Conservation (phyloP, 768 basidiomycete genomes). For the Rhodotorula toruloides region DNA sequence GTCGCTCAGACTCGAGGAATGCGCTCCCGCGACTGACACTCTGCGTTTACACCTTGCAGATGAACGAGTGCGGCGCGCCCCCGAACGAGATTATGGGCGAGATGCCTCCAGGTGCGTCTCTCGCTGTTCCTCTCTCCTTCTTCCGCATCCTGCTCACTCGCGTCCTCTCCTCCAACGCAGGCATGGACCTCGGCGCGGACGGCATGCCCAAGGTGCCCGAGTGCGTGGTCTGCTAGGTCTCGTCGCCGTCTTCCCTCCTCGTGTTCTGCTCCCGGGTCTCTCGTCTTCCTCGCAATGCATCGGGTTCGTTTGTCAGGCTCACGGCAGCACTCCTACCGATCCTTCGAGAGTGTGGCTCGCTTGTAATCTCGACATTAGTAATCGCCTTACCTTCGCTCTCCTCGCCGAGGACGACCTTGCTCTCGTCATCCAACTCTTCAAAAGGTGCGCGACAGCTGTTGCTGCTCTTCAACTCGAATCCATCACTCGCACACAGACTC, state of each 20-base stretch:
- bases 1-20: not conserved
- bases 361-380: no score
- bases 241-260: not conserved
- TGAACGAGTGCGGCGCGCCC: constrained; percentile 72
- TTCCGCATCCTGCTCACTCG: not conserved
- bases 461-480: no score
- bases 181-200: constrained; percentile 53
- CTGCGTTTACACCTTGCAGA: no score
- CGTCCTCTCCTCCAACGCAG: not conserved
- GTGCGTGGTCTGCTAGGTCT: constrained; percentile 17
- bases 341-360: no score
- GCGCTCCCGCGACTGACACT: not conserved
- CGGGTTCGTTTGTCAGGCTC: no score
- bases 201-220: constrained; percentile 54
- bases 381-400: no score
- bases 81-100: constrained; percentile 78
- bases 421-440: no score
- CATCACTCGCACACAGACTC: no score
- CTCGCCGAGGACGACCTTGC: no score
- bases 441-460: no score
- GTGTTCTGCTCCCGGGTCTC: not conserved
- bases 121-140: no score
- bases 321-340: no score
- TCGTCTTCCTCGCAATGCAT: not conserved
- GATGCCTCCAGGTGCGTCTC: constrained; percentile 59